Evolutionary conservation across 116 monocot genomes (phyloP), one percentile per base, ranked within the genome.

Genomic region (Papilionanthe hybrid): DNA sequence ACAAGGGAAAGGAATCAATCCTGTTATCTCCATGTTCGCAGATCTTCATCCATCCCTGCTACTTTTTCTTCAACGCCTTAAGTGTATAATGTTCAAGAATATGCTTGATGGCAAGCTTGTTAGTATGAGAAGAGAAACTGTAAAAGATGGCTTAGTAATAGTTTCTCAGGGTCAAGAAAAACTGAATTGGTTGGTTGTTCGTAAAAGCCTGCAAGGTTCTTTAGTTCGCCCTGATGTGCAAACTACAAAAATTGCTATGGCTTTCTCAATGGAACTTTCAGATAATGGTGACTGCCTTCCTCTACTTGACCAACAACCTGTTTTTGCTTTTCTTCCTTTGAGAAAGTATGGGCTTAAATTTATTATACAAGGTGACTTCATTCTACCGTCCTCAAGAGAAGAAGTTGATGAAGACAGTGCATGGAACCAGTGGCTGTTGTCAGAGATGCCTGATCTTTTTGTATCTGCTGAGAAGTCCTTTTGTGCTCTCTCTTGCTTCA

Each of bases 401-500:
- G 96, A 96, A 87, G 90, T 96, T 44, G 94, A 96, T 84, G 90
- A 84, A 78, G 79, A 94, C 76, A 96, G 90, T 90, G 91, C 94
- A 13, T 96, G 96, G 96, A 96, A 96, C 76, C 96, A 94, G 86
- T 96, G 92, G 94, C 79, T 96, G 28, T 82, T 96, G 72, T 85
- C 92, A 37, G 89, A 92, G 77, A 89, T 92, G 60, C 96, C 96
- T 78, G 45, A 78, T 75, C 75, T 96, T 20, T 96, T 96, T 89
- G 87, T 94, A 76, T 67, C 68, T 76, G 87, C 96, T 42, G 86
- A 89, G 81, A 83, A 78, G 53, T 90, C 88, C 22, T 96, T 96
- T 75, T 89, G 85, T 83, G 72, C 84, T 10, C 92, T 96, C 55
- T 83, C 92, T 82, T 96, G 94, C 85, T 96, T 92, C 72, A 63